These are phyloP conservation scores for Alternaria panax DNA, from an alignment of 2,329 filamentous ascomycete species.

Conservation along the genomic window DNA sequence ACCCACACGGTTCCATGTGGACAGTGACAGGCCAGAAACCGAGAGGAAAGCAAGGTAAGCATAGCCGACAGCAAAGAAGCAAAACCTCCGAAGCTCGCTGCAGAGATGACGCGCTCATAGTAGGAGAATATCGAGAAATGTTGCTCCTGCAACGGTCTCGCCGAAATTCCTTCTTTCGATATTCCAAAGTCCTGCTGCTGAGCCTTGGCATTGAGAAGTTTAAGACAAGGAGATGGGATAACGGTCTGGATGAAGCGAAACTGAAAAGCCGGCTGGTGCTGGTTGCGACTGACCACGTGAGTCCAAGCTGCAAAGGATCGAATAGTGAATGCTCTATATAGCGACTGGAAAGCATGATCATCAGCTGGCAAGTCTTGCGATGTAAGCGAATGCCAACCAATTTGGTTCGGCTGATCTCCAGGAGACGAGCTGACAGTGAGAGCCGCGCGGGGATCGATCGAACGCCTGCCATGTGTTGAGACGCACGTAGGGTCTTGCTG, in stretches of 20 bases:
- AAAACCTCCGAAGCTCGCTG: conserved; percentile 1
- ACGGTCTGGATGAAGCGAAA: conserved; percentile 4
- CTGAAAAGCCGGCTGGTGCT: neutral
- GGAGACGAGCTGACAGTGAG: conserved; percentile 5
- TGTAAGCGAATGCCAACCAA: conserved; percentile 6
- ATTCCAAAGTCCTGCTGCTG: neutral
- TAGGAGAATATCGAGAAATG: conserved; percentile 1
- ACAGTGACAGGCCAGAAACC: neutral
- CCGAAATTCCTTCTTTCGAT: conserved; percentile 1
- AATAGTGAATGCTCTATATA: neutral
- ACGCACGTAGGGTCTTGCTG: conserved; percentile 19
- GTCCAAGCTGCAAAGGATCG: neutral
- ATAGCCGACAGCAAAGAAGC: conserved; percentile 6
- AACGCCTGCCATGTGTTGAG: conserved; percentile 20
- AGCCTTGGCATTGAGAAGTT: conserved; percentile 1
- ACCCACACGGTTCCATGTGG: neutral
- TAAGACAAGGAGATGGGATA: conserved; percentile 10
- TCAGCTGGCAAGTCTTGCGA: neutral
- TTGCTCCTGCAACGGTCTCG: conserved; percentile 1
- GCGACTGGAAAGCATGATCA: conserved; percentile 1
- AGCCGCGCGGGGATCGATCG: conserved; percentile 12
- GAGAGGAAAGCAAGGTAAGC: neutral
- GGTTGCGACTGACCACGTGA: neutral
- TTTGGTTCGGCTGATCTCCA: neutral
- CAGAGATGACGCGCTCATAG: conserved; percentile 1